These are phyloP conservation scores for Saccharomycopsis selenospora DNA, from an alignment of 805 yeast species.

Conservation along the genomic window DNA sequence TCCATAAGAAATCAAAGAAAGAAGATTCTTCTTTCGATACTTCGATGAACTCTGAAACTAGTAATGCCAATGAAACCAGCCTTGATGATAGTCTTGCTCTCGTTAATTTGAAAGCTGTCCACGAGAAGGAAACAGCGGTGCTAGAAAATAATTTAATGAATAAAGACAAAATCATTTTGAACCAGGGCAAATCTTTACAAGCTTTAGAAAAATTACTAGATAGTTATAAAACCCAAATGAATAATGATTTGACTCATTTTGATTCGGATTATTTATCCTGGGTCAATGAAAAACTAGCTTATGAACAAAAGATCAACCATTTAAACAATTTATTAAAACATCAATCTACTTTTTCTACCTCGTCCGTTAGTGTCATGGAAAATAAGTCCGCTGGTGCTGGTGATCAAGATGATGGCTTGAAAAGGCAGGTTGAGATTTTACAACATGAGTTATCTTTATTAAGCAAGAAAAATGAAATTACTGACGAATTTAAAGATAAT, in stretches of 20 bases:
- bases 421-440: neutral
- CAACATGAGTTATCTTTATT: neutral
- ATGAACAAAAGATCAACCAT: slow-evolving; percentile 12
- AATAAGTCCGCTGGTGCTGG: neutral
- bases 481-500: neutral
- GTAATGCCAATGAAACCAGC: neutral
- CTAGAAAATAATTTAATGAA: slow-evolving; percentile 11
- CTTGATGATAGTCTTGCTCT: neutral
- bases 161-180: slow-evolving; percentile 15
- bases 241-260: slow-evolving; percentile 8
- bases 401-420: neutral
- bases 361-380: neutral
- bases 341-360: neutral
- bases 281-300: slow-evolving; percentile 17
- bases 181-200: slow-evolving; percentile 11
- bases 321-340: neutral
- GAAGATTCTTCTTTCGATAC: neutral
- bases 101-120: slow-evolving; percentile 4
- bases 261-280: slow-evolving; percentile 17
- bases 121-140: slow-evolving; percentile 11
- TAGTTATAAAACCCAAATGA: slow-evolving; percentile 12
- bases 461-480: neutral
- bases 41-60: neutral
- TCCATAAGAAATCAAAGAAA: neutral
- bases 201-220: slow-evolving; percentile 6